Conservation (phyloP, 106 monocot species). For the Vanilla planifolia region DNA sequence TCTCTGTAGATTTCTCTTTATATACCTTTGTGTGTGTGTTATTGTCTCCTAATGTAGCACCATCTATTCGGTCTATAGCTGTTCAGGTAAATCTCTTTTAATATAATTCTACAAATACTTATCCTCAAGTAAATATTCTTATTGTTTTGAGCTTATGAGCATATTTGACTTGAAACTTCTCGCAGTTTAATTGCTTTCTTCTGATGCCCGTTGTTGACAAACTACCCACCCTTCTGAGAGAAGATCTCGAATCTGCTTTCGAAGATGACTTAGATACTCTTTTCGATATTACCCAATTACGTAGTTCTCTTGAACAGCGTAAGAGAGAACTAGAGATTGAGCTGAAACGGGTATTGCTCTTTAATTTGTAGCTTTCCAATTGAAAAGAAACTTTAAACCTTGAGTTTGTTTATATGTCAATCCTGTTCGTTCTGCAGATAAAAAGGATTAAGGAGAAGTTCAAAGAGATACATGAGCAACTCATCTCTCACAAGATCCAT, state of each 20-base stretch:
- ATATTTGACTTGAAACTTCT: too few relatives aligned
- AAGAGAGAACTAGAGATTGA: slow-evolving; percentile 78
- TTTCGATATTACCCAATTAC: slow-evolving; percentile 67
- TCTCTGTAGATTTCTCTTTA: too few relatives aligned
- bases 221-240: slow-evolving; percentile 67
- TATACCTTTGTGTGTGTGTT: background rate
- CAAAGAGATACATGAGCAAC: slow-evolving; percentile 29
- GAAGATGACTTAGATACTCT: slow-evolving; percentile 76
- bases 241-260: slow-evolving; percentile 79
- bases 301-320: slow-evolving; percentile 52
- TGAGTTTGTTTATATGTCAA: background rate
- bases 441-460: slow-evolving; percentile 41
- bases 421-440: slow-evolving; percentile 26
- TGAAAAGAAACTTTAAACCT: background rate
- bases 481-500: slow-evolving; percentile 16
- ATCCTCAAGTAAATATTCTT: too few relatives aligned
- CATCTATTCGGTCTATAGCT: too few relatives aligned
- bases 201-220: slow-evolving; percentile 92
- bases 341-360: slow-evolving; percentile 51
- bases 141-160: background rate
- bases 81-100: too few relatives aligned
- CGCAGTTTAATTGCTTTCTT: slow-evolving; percentile 92
- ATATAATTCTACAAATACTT: too few relatives aligned
- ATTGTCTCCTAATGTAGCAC: too few relatives aligned
- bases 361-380: background rate